Conservation (phyloP, 192 early-diverging fungal species). For the Linderina pennispora region DNA sequence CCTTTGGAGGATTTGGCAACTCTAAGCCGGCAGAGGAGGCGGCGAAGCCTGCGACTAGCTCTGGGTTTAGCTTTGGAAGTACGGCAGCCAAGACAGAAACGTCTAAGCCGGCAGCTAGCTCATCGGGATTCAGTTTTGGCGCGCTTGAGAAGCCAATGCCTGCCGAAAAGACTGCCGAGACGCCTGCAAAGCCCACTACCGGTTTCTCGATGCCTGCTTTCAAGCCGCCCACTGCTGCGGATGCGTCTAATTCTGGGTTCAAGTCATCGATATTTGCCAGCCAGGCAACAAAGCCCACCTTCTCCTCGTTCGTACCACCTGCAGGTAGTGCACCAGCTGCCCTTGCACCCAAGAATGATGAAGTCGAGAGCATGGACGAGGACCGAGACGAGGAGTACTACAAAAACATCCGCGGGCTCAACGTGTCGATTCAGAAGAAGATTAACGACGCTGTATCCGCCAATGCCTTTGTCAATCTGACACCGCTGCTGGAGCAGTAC, state of each 20-base stretch:
- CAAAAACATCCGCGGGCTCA: conserved; percentile 42
- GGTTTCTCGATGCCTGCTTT: conserved; percentile 28
- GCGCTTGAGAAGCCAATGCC: background rate
- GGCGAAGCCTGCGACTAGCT: no score
- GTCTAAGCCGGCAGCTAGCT: no score
- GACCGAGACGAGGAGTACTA: conserved; percentile 21
- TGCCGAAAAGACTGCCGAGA: background rate
- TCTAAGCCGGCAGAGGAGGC: no score
- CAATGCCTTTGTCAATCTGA: conserved; percentile 40
- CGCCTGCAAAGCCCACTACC: background rate
- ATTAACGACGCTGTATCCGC: conserved; percentile 19
- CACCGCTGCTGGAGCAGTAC: conserved; percentile 38
- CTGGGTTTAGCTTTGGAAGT: no score
- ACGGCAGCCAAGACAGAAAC: no score
- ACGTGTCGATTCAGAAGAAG: conserved; percentile 38
- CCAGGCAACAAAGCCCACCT: conserved; percentile 5
- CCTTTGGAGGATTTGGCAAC: no score
- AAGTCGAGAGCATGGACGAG: background rate
- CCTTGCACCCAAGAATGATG: background rate
- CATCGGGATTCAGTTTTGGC: conserved; percentile 20
- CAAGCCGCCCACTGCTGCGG: conserved; percentile 23
- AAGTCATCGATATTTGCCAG: background rate
- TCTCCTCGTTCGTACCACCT: conserved; percentile 19
- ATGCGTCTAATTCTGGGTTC: no score
- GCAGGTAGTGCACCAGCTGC: background rate